Base-by-base conservation (phyloP, 257 asterid species). In the Nemophila menziesii region DNA sequence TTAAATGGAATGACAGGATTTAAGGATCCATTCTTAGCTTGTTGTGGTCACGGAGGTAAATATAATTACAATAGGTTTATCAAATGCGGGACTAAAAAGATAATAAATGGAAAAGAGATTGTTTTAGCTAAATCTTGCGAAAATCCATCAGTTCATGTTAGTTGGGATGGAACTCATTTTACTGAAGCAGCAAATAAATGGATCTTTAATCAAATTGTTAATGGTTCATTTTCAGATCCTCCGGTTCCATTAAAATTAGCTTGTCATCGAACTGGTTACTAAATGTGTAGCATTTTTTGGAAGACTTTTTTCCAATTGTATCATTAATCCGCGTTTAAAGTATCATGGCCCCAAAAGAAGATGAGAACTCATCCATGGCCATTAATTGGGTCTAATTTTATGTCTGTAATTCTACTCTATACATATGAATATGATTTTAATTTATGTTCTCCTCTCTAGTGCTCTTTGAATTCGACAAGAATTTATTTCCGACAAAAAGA, bases 21-120 rank as follows among this genome's bases (percentile, higher is more conserved):
- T 36, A 78, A 56, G 64, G 49, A 70, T 44, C 90, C 86, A 2
- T 72, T 84, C 47, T 57, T 70, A 19, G 86, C 54, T 61, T 84
- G 95, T 44, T 84, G 95, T 49, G 93, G 95, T 1, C 74, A 63
- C 64, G 95, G 90, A 17, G 93, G 95, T 39, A 74, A 70, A 33
- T 84, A 74, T 46, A 84, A 84, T 56, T 77, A 80, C 64, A 67
- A 77, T 52, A 56, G 79, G 49, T 61, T 61, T 20, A 38, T 17
- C 8, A 66, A 61, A 53, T 84, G 92, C 60, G 93, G 95, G 44
- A 59, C 67, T 52, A 72, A 65, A 60, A 72, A 36, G 38, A 14
- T 62, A 33, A 63, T 77, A 27, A 75, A 72, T 5, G 93, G 95
- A 23, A 66, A 58, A 27, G 84, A 74, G 64, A 45, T 57, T 8